phyloP scores from a whole-genome alignment of 768 basidiomycete genomes.

The Jaapia argillacea region DNA sequence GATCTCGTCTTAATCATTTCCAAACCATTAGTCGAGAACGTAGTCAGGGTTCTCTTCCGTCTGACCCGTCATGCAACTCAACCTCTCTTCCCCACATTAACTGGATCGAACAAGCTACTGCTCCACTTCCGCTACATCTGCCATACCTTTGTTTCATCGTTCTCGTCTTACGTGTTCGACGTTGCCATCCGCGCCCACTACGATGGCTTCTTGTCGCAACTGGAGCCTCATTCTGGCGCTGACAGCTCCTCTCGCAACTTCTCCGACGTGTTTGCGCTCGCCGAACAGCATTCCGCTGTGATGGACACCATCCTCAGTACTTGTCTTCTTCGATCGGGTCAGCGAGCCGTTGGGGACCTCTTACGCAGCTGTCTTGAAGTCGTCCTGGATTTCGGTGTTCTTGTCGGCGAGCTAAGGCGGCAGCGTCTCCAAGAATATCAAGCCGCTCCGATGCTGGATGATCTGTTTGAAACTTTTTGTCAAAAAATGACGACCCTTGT shows the following conservation, averaged over 20 bases:
- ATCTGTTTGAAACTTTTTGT: slow-evolving; percentile 43
- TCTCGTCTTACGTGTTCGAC: slow-evolving; percentile 69
- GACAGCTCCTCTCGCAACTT: slow-evolving; percentile 30
- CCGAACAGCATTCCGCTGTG: slow-evolving; percentile 53
- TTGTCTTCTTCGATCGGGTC: slow-evolving; percentile 61
- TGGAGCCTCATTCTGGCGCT: too few species aligned
- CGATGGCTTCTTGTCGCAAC: slow-evolving; percentile 48
- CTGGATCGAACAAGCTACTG: slow-evolving; percentile 40
- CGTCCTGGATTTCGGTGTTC: slow-evolving; percentile 56
- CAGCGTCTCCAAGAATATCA: slow-evolving; percentile 51
- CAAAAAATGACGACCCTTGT: slow-evolving; percentile 50
- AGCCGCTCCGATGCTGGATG: slow-evolving; percentile 46
- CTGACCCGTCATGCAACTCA: slow-evolving; percentile 35
- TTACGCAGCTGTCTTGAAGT: slow-evolving; percentile 53
- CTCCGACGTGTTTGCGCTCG: slow-evolving; percentile 67
- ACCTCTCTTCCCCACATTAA: slow-evolving; percentile 51
- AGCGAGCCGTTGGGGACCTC: slow-evolving; percentile 54
- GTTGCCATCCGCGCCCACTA: slow-evolving; percentile 76
- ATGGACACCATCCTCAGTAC: slow-evolving; percentile 71
- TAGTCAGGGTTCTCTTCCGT: slow-evolving; percentile 53
- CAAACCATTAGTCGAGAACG: slow-evolving; percentile 53
- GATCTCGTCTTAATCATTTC: background rate
- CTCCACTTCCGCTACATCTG: slow-evolving; percentile 67
- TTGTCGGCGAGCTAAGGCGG: slow-evolving; percentile 50
- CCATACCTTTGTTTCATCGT: slow-evolving; percentile 56